Evolutionary conservation across 148 eudicot species (phyloP).

Genomic region (Chenopodium suecicum): DNA sequence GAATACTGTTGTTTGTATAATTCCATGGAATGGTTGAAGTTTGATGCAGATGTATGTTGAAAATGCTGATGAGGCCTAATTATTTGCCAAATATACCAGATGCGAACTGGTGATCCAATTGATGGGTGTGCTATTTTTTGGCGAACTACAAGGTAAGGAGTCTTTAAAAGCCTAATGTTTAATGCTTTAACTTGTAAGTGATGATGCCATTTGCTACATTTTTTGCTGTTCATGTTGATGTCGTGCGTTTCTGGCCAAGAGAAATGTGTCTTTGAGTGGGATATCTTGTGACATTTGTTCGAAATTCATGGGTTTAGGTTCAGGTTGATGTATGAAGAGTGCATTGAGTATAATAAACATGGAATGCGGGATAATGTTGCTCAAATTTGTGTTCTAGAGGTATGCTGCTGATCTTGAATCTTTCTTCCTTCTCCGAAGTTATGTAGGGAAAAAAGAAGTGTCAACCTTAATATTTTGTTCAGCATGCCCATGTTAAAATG

Average conservation of each 20-base stretch:
- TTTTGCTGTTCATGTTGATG: neutral
- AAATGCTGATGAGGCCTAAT: constrained; percentile 3
- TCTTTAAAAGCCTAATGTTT: constrained; percentile 5
- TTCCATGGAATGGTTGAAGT: neutral
- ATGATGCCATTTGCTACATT: neutral
- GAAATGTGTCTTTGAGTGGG: neutral
- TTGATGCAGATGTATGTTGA: constrained; percentile 14
- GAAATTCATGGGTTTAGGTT: constrained; percentile 44
- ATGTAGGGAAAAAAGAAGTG: constrained; percentile 1
- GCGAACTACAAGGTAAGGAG: constrained; percentile 69
- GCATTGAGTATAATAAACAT: constrained; percentile 74
- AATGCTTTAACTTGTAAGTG: constrained; percentile 5
- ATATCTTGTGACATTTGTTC: constrained; percentile 18
- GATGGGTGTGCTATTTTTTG: constrained; percentile 99
- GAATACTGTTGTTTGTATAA: neutral
- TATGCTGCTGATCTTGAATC: constrained; percentile 29
- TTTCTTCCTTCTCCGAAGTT: constrained; percentile 3
- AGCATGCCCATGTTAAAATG: neutral
- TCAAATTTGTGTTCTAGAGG: constrained; percentile 97
- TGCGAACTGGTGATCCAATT: constrained; percentile 87
- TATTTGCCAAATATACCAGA: constrained; percentile 41
- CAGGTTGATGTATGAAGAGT: constrained; percentile 81
- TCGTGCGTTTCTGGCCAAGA: neutral
- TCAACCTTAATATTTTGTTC: neutral
- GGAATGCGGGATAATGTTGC: constrained; percentile 98